Conservation (phyloP, 139 green algal genomes). For the Volvox reticuliferus region DNA sequence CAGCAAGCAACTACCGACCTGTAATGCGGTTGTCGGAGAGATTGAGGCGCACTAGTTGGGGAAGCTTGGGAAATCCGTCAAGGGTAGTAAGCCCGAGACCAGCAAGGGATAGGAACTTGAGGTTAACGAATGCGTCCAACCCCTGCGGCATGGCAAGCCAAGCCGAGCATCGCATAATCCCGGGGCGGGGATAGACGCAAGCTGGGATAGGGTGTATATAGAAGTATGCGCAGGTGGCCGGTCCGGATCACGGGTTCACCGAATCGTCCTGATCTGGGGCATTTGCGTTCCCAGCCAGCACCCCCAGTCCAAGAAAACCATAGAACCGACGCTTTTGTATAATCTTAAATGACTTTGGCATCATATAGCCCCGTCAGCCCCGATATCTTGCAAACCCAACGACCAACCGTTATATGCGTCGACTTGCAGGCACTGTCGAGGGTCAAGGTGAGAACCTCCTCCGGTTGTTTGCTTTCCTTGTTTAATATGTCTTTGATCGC, state of each 20-base stretch:
- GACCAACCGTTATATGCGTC: conserved; percentile 4
- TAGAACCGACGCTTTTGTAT: no score
- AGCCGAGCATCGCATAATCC: background rate
- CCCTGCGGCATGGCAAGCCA: background rate
- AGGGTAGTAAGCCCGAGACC: conserved; percentile 25
- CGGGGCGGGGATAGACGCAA: background rate
- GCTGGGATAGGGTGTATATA: background rate
- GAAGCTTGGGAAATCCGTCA: conserved; percentile 46
- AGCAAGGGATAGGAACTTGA: conserved; percentile 18
- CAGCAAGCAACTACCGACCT: conserved; percentile 2
- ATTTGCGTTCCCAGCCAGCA: no score
- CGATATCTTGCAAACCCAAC: background rate
- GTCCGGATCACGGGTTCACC: no score
- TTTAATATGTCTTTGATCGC: conserved; percentile 18
- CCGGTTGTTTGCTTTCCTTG: conserved; percentile 31
- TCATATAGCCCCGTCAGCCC: no score
- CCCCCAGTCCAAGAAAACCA: no score
- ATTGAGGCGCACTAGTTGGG: conserved; percentile 20
- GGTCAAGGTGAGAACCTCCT: background rate
- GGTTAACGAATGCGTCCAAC: conserved; percentile 33
- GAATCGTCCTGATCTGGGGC: no score
- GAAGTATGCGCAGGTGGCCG: no score
- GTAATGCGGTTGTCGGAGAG: conserved; percentile 44
- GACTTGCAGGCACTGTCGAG: conserved; percentile 31
- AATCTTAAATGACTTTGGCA: no score